A percentile compares a stretch with the other conserved stretches of the same genome.
These are phyloP conservation scores for Cercospora sp. DNA, from an alignment of 2,329 filamentous ascomycete genomes.

Conservation along the genomic window DNA sequence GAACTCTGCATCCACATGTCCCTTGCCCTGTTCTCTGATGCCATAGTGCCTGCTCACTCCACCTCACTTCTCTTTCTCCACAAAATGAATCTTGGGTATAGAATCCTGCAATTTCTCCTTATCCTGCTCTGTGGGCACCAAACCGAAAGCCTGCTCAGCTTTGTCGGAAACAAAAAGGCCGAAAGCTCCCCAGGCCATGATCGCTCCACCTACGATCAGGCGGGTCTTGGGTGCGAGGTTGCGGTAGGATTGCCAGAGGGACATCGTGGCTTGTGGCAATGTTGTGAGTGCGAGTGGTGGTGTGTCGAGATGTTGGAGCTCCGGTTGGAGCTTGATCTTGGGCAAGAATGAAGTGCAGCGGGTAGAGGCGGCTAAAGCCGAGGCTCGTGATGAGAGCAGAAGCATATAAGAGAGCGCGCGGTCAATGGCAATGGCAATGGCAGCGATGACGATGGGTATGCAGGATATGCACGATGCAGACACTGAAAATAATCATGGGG, in stretches of 20 bases:
- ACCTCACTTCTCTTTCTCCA: constrained; percentile 52
- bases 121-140: constrained; percentile 72
- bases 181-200: constrained; percentile 73
- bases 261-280: too few relatives aligned
- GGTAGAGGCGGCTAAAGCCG: not conserved
- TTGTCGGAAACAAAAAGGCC: constrained; percentile 74
- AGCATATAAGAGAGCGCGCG: too few relatives aligned
- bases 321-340: not conserved
- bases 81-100: constrained; percentile 62
- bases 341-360: not conserved
- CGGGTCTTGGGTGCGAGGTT: constrained; percentile 70
- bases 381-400: not conserved
- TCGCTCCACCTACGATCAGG: constrained; percentile 67
- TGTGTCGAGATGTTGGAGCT: not conserved
- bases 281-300: too few relatives aligned
- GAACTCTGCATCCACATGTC: too few relatives aligned
- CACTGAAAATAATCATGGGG: too few relatives aligned
- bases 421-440: not conserved
- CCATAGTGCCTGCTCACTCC: too few relatives aligned
- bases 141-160: constrained; percentile 70
- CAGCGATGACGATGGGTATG: not conserved
- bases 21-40: too few relatives aligned
- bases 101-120: constrained; percentile 63
- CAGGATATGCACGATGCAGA: not conserved
- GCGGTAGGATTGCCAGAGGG: constrained; percentile 56